Percentiles rank a stretch among this genome's conserved stretches.
phyloP scores from a whole-genome alignment of 2,329 filamentous ascomycete genomes.

The Geosmithia morbida region DNA sequence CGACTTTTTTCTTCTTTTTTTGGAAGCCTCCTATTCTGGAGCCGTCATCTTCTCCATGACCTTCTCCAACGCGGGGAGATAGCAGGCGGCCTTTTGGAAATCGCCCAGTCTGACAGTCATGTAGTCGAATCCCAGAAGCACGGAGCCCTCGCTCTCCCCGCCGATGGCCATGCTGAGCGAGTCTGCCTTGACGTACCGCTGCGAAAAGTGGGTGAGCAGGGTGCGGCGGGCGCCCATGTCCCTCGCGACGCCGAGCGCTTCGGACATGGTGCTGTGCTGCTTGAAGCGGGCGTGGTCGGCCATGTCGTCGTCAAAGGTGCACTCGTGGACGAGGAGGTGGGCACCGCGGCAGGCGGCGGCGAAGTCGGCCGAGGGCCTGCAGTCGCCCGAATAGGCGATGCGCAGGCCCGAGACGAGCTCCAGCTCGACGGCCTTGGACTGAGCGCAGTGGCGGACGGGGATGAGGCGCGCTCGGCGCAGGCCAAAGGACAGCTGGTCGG shows the following conservation, averaged over 20 bases:
- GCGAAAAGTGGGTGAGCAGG: slow-evolving; percentile 86
- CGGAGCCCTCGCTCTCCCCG: slow-evolving; percentile 16
- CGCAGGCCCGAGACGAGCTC: slow-evolving; percentile 72
- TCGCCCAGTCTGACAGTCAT: slow-evolving; percentile 62
- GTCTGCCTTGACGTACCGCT: slow-evolving; percentile 65
- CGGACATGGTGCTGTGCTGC: slow-evolving; percentile 77
- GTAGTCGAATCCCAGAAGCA: slow-evolving; percentile 64
- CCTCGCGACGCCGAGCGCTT: slow-evolving; percentile 66
- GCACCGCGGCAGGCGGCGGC: slow-evolving; percentile 55
- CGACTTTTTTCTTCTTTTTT: neutral
- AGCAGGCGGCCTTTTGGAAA: slow-evolving; percentile 51
- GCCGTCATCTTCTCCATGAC: slow-evolving; percentile 27
- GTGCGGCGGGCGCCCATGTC: slow-evolving; percentile 69
- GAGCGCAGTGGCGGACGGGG: slow-evolving; percentile 63
- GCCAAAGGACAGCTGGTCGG: slow-evolving; percentile 36
- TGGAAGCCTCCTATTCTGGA: neutral
- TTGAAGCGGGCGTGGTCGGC: slow-evolving; percentile 66
- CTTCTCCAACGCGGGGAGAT: slow-evolving; percentile 37
- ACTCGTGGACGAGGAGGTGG: slow-evolving; percentile 86
- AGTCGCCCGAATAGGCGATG: slow-evolving; percentile 88
- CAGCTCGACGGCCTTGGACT: slow-evolving; percentile 61
- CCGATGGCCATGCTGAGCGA: slow-evolving; percentile 13
- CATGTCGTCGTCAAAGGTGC: slow-evolving; percentile 86
- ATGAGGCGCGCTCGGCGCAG: slow-evolving; percentile 54
- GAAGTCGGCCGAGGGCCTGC: slow-evolving; percentile 62